Base-by-base conservation (phyloP, 163 green algal genomes). In the Coccomyxa subellipsoidea region DNA sequence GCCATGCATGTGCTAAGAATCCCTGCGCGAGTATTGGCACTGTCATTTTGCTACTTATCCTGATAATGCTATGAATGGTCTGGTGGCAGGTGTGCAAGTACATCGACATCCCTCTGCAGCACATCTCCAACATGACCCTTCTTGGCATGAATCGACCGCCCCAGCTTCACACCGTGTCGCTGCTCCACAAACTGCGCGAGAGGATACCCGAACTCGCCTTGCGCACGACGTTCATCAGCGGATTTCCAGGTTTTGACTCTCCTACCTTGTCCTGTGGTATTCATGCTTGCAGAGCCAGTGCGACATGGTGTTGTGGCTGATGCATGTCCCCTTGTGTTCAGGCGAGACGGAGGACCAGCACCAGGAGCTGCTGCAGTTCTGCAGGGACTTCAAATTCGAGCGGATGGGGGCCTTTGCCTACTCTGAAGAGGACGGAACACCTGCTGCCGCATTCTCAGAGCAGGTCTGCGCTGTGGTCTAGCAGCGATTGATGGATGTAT, bases 71-170 rank as follows among this genome's bases (percentile, higher is more conserved):
- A 7, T 18, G 21, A 18, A 7, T 59, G 47, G 32, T 4, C 7
- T n/a, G 29, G 21, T 36, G 29, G 31, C 92, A 95, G 92, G 93
- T 98, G 40, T 95, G 90, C 90, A 98, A 98, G 85, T 98, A 98
- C 90, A 94, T 98, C 54, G 95, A 98, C 90, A 98, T 98, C 32
- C 95, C 95, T 38, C 89, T 98, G 86, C 95, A 98, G 89, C 95
- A 98, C 90, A 96, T 96, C 82, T 90, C 82, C 87, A 96, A 97
- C 87, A 82, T 97, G 38, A 92, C 89, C 6, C 91, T 98, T 69
- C 92, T 97, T 59, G 83, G 81, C 70, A 98, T 98, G 95, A 96
- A 96, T 84, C 87, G 92, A 29, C 91, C 91, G 69, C 88, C 88
- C 35, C 69, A 92, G 85, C 84, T 82, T 53, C 90, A 94, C 89